Evolutionary conservation across 208 protist genomes (phyloP).

Genomic region (Trypanosoma theileri): DNA sequence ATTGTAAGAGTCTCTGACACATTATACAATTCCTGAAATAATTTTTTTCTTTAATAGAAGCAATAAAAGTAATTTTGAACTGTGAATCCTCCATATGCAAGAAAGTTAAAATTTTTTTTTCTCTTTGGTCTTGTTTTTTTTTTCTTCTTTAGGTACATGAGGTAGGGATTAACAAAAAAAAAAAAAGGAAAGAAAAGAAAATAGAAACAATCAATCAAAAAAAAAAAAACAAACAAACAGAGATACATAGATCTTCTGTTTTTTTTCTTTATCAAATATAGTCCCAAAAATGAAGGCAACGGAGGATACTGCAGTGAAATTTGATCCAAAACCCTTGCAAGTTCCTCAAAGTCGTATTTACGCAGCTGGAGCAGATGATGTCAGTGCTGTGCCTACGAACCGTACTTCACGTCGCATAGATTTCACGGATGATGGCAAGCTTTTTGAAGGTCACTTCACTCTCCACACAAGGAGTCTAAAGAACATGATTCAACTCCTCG

Average conservation of each 20-base stretch:
- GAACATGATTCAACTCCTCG: constrained; percentile 74
- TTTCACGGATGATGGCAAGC: constrained; percentile 85
- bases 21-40: no score
- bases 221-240: not conserved
- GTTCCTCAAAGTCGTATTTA: constrained; percentile 9
- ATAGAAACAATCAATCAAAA: not conserved
- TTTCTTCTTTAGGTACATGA: not conserved
- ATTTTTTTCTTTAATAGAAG: no score
- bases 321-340: constrained; percentile 25
- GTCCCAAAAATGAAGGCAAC: constrained; percentile 14
- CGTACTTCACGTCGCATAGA: constrained; percentile 52
- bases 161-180: not conserved
- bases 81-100: not conserved
- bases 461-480: constrained; percentile 83
- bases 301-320: constrained; percentile 25
- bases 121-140: not conserved
- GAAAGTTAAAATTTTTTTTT: not conserved
- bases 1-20: not conserved
- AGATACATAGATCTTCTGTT: no score
- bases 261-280: not conserved
- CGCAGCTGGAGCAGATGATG: constrained; percentile 26
- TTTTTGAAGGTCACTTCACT: constrained; percentile 89
- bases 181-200: not conserved
- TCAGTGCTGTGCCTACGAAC: constrained; percentile 15
- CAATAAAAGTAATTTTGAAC: no score